Conservation (phyloP, 495 filamentous ascomycete genomes). For the Neurospora africana region DNA sequence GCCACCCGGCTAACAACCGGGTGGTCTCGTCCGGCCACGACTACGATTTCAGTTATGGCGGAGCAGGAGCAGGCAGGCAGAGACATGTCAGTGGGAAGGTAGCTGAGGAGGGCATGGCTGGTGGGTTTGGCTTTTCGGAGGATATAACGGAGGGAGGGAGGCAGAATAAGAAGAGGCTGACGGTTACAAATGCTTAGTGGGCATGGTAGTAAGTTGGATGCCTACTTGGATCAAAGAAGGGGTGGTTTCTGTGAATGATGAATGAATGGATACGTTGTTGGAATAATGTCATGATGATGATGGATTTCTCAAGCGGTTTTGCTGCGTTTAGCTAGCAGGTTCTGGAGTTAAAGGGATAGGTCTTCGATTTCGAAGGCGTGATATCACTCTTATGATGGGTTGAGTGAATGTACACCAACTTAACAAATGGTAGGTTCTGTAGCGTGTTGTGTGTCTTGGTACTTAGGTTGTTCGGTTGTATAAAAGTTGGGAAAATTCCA, state of each 20-base stretch:
- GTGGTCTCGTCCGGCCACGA: conserved; percentile 49
- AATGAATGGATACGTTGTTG: neutral
- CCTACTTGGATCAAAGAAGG: conserved; percentile 1
- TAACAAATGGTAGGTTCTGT: neutral
- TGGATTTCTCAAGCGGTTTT: neutral
- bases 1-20: conserved; percentile 10
- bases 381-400: neutral
- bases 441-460: neutral
- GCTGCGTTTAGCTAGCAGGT: neutral
- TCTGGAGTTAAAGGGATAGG: neutral
- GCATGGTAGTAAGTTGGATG: neutral
- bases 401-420: neutral
- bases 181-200: neutral
- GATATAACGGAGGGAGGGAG: neutral
- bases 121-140: conserved; percentile 5
- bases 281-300: neutral
- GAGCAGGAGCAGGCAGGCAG: conserved; percentile 13
- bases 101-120: conserved; percentile 70
- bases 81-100: conserved; percentile 76
- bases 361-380: neutral
- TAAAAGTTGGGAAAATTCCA: neutral
- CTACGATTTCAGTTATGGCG: conserved; percentile 33
- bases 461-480: neutral
- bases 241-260: neutral
- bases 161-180: neutral